phyloP scores from a whole-genome alignment of 345 rosid genomes.

The Nephelium lappaceum region DNA sequence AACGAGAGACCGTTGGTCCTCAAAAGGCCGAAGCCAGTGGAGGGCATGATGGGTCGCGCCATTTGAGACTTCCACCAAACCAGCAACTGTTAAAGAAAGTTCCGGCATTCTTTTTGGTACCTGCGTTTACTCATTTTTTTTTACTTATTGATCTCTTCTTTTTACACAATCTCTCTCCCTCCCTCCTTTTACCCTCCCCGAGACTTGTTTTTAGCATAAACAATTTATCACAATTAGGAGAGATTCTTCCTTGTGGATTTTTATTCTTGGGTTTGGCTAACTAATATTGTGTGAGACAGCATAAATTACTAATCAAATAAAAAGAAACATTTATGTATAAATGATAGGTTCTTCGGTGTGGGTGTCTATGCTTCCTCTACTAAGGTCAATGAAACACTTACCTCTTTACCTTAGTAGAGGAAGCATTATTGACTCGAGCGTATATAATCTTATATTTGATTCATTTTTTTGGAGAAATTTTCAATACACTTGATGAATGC shows the following conservation, averaged over 20 bases:
- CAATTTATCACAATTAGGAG: neutral
- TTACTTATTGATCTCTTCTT: conserved; percentile 7
- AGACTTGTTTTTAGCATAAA: conserved; percentile 3
- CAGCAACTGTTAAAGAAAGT: conserved; percentile 35
- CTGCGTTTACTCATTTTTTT: conserved; percentile 15
- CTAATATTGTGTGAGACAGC: neutral
- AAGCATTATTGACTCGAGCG: too few species aligned
- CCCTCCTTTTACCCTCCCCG: conserved; percentile 30
- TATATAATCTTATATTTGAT: too few species aligned
- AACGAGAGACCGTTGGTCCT: neutral
- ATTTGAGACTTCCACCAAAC: conserved; percentile 9
- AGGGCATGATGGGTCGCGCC: neutral
- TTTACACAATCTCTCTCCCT: neutral
- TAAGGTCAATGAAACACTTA: too few species aligned
- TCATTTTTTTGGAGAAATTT: too few species aligned
- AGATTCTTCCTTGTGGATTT: neutral
- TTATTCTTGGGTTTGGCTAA: neutral
- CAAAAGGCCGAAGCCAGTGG: neutral
- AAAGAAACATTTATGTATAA: too few species aligned
- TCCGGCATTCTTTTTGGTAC: conserved; percentile 50
- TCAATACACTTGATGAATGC: too few species aligned
- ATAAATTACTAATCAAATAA: neutral
- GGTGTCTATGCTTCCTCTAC: too few species aligned
- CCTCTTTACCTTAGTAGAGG: too few species aligned
- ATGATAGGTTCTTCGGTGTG: too few species aligned